Evolutionary conservation across 495 filamentous ascomycete genomes (phyloP), one percentile per base, ranked within the genome.

Genomic region (Penicillium tannophilum): DNA sequence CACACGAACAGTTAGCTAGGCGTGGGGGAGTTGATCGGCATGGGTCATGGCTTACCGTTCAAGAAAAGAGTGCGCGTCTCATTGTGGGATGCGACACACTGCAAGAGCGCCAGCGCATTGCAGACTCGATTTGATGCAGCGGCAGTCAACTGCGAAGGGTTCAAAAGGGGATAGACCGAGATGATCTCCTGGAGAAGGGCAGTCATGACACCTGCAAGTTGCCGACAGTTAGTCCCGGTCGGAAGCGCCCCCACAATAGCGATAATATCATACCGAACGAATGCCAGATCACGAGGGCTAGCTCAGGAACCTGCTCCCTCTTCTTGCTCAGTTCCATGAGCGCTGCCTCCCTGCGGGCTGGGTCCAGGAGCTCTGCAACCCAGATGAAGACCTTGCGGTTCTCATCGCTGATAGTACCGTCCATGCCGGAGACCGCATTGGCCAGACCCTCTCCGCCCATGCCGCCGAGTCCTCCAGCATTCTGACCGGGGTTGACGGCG

Each of bases 301-400:
- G 79, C 73, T 99, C 94, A 16, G 94, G 92, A 16, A 99, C 95
- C 72, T 98, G 95, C 72, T 99, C 94, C 44, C 94, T 81, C 81
- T 99, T 99, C 81, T 99, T 99, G 79, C 93, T 97, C 44, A 99
- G 81, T 73, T 99, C 94, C 70, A 99, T 85, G 17, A 99, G 82
- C 49, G 94, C 95, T 1, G 89, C 86, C 76, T 99, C 94, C 52
- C 94, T 82, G 17, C 91, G 91, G 50, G 84, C 86, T 48, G 91
- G 90, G 67, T 92, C 93, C 64, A 98, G 82, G 45, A 98, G 79
- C 68, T 99, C 93, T 44, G 92, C 88, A 60, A 98, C 93, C 85
- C 92, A 97, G 61, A 87, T 87, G 65, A 98, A 84, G 16, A 96
- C 92, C 52, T 93, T 85, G 64, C 91, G 83, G 70, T 97, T 97